A percentile compares a stretch with the other conserved stretches of the same genome.
These are phyloP conservation scores for Jackrogersella minutella DNA, from an alignment of 495 filamentous ascomycete genomes.

Conservation along the genomic window DNA sequence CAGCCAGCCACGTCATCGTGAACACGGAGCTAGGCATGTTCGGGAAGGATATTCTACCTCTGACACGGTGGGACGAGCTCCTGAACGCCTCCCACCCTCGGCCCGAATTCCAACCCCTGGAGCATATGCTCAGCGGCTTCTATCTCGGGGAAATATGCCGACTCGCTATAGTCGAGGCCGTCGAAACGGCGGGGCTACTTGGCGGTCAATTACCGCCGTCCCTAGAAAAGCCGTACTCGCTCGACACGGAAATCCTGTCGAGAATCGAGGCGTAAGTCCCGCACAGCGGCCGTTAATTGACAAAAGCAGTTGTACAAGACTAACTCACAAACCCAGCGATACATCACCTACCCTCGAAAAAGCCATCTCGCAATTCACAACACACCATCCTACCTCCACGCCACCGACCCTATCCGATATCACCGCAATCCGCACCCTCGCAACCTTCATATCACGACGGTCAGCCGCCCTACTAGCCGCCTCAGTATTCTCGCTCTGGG, in stretches of 20 bases:
- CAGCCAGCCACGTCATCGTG: slow-evolving; percentile 66
- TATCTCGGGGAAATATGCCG: slow-evolving; percentile 87
- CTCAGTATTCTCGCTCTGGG: slow-evolving; percentile 68
- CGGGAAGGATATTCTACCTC: slow-evolving; percentile 70
- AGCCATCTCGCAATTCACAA: slow-evolving; percentile 46
- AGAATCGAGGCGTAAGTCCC: slow-evolving; percentile 64
- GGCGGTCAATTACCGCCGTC: slow-evolving; percentile 63
- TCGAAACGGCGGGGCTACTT: slow-evolving; percentile 62
- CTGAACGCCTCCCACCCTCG: slow-evolving; percentile 70
- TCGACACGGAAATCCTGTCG: slow-evolving; percentile 68
- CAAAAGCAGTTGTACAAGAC: neutral
- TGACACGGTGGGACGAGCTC: slow-evolving; percentile 75
- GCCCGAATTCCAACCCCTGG: slow-evolving; percentile 85
- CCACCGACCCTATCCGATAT: slow-evolving; percentile 59
- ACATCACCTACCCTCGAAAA: slow-evolving; percentile 44
- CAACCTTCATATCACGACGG: slow-evolving; percentile 64
- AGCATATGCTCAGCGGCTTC: slow-evolving; percentile 81
- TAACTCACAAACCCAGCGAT: slow-evolving; percentile 45
- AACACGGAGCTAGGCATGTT: slow-evolving; percentile 91
- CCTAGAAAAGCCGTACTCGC: slow-evolving; percentile 61
- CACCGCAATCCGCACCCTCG: slow-evolving; percentile 58
- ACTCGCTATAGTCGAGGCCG: slow-evolving; percentile 70
- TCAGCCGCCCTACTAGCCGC: slow-evolving; percentile 70
- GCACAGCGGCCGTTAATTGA: neutral
- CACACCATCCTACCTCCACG: slow-evolving; percentile 55